These are phyloP conservation scores for Chaetomium cochliodes DNA, from an alignment of 495 filamentous ascomycete species.

Conservation along the genomic window DNA sequence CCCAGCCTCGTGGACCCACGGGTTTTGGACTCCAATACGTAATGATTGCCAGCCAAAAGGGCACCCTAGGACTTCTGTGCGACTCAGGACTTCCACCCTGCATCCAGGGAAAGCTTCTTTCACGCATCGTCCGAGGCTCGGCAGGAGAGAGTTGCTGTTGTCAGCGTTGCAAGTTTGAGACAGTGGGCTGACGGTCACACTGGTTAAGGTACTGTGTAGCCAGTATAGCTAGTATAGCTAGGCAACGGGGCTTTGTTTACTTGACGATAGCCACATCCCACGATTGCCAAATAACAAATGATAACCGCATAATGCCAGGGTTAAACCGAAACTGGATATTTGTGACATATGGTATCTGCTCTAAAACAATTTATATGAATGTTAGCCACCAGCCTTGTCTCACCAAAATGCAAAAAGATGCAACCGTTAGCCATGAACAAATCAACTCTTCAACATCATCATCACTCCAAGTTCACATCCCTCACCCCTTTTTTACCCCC, in stretches of 20 bases:
- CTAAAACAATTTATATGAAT: not conserved
- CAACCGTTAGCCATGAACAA: not conserved
- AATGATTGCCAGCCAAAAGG: conserved; percentile 12
- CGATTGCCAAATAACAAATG: not conserved
- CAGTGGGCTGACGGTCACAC: not conserved
- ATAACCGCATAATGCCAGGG: no score
- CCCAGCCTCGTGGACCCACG: conserved; percentile 24
- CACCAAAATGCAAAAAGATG: not conserved
- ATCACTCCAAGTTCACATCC: not conserved
- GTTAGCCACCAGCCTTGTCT: not conserved
- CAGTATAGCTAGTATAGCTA: no score
- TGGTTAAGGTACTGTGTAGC: no score
- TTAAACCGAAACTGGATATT: not conserved
- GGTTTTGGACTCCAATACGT: conserved; percentile 21
- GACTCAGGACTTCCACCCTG: not conserved
- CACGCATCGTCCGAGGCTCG: not conserved
- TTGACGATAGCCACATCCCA: no score
- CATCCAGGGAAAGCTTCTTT: not conserved
- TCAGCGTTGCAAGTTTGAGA: not conserved
- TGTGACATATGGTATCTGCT: conserved; percentile 3
- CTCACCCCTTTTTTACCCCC: not conserved
- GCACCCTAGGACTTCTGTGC: conserved; percentile 6
- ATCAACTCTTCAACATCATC: no score
- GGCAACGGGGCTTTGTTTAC: no score
- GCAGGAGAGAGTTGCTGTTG: not conserved